A percentile compares a stretch with the other conserved stretches of the same genome.
These are phyloP conservation scores for Serendipita sp. DNA, from an alignment of 768 basidiomycete genomes.

Conservation along the genomic window DNA sequence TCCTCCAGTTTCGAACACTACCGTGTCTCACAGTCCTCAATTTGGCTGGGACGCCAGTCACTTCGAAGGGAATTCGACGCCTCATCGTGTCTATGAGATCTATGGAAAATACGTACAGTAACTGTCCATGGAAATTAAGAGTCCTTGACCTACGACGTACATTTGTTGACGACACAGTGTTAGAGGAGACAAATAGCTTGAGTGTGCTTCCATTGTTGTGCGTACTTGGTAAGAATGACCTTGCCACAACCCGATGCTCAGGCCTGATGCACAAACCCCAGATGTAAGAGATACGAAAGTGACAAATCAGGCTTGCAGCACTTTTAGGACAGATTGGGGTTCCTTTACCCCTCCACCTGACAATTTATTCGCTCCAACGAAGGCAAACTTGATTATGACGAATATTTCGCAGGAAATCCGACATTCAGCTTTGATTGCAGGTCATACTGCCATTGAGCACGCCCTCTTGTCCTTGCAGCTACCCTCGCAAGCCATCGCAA, in stretches of 20 bases:
- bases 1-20: not conserved
- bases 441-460: not conserved
- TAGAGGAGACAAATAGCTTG: not conserved
- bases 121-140: not conserved
- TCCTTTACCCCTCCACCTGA: too few species aligned
- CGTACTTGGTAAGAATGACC: not conserved
- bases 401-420: too few species aligned
- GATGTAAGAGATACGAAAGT: too few species aligned
- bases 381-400: too few species aligned
- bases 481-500: not conserved
- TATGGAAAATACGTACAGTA: not conserved
- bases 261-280: too few species aligned
- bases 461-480: not conserved
- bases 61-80: not conserved
- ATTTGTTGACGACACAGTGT: not conserved
- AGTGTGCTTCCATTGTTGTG: not conserved
- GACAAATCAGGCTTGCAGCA: too few species aligned
- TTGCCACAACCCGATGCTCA: too few species aligned
- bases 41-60: not conserved
- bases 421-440: too few species aligned
- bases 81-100: not conserved
- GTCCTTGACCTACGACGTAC: not conserved
- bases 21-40: not conserved
- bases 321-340: too few species aligned
- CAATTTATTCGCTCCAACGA: too few species aligned